Percentiles rank a stretch among this genome's conserved stretches.
Evolutionary conservation across 805 yeast species (phyloP).

Genomic region (Nakazawaea populi): DNA sequence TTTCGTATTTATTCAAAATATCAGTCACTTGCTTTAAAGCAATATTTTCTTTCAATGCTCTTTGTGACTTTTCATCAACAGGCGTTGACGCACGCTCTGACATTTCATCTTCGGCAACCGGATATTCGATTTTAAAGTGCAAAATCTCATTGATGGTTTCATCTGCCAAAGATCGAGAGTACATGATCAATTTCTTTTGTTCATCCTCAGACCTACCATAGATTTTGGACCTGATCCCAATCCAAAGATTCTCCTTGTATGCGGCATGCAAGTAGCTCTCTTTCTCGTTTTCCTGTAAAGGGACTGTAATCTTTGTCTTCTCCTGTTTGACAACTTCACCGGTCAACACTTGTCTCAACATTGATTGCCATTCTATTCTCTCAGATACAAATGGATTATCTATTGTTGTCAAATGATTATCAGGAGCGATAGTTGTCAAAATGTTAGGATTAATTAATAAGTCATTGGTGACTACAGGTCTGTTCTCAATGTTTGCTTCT

Average conservation of each 20-base stretch:
- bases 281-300: constrained; percentile 30
- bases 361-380: constrained; percentile 92
- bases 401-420: constrained; percentile 1
- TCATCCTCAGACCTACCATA: constrained; percentile 77
- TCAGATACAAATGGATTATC: constrained; percentile 46
- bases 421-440: constrained; percentile 6
- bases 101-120: constrained; percentile 19
- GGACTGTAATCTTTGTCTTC: constrained; percentile 66
- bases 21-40: constrained; percentile 48
- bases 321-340: constrained; percentile 94
- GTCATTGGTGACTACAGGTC: constrained; percentile 1
- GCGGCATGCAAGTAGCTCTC: constrained; percentile 48
- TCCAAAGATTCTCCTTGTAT: constrained; percentile 75
- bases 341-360: constrained; percentile 83
- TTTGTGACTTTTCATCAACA: background rate
- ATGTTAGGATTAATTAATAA: constrained; percentile 9
- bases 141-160: constrained; percentile 63
- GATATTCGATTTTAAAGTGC: constrained; percentile 51
- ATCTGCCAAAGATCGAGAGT: constrained; percentile 68
- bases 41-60: constrained; percentile 18
- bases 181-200: constrained; percentile 63
- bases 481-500: background rate
- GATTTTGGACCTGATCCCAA: constrained; percentile 77
- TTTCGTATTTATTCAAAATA: constrained; percentile 55
- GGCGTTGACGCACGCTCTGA: constrained; percentile 1